Evolutionary conservation across 2,329 filamentous ascomycete species (phyloP).

Genomic region (Fusarium denticulatum): DNA sequence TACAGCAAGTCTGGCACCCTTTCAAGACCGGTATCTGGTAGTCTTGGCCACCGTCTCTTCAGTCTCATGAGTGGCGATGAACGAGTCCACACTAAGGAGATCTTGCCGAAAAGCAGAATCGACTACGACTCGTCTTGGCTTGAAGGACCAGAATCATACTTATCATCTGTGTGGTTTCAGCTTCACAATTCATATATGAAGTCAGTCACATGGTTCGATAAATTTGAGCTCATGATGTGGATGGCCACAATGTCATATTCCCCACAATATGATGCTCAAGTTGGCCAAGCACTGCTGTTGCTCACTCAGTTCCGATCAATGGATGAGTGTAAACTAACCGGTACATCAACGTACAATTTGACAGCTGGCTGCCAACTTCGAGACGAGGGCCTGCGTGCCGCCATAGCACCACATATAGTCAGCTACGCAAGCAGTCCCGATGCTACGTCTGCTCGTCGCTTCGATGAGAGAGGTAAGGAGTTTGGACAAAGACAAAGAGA

Average conservation of each 20-base stretch:
- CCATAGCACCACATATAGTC: background rate
- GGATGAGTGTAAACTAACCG: background rate
- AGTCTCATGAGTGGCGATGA: background rate
- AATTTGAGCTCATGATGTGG: background rate
- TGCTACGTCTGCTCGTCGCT: background rate
- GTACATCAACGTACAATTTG: background rate
- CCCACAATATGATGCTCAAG: background rate
- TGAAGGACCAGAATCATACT: background rate
- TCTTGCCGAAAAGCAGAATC: background rate
- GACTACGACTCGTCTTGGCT: background rate
- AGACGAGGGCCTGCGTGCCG: background rate
- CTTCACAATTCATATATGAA: background rate
- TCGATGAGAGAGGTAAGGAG: background rate
- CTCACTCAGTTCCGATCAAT: conserved; percentile 1
- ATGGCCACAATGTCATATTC: background rate
- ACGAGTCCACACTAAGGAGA: background rate
- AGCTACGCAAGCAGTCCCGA: background rate
- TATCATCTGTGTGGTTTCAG: background rate
- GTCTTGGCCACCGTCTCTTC: background rate
- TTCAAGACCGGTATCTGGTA: background rate
- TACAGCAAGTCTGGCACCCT: background rate
- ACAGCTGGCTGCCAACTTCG: background rate
- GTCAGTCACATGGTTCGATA: background rate
- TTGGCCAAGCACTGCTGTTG: background rate
- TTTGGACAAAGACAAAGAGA: background rate